Conservation (phyloP, 352 stramenopile species). For the Phytophthora pisi region DNA sequence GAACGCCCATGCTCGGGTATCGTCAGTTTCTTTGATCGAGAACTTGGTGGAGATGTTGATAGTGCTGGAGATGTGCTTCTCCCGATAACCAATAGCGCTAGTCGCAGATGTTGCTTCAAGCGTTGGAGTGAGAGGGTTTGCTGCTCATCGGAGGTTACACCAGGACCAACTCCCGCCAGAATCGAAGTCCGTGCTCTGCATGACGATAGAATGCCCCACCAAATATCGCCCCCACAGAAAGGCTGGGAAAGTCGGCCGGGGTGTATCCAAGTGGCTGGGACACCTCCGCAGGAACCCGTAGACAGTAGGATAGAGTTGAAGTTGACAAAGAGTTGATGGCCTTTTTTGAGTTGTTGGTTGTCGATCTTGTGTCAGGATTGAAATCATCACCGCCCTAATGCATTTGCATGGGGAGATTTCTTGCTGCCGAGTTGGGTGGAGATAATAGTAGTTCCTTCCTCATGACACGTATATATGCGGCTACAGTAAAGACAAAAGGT, state of each 20-base stretch:
- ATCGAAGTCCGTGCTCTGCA: background rate
- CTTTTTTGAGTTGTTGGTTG: background rate
- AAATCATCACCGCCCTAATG: background rate
- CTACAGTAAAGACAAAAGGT: slow-evolving; percentile 14
- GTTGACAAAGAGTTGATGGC: background rate
- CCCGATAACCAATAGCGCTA: background rate
- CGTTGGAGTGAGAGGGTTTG: slow-evolving; percentile 1
- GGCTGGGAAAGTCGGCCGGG: background rate
- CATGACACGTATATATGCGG: slow-evolving; percentile 30
- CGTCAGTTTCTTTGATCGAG: no score
- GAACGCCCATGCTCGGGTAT: no score
- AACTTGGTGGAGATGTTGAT: background rate
- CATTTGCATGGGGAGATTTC: slow-evolving; percentile 1
- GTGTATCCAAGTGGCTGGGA: background rate
- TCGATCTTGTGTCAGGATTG: background rate
- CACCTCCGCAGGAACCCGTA: background rate
- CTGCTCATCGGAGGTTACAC: slow-evolving; percentile 1
- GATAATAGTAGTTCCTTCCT: slow-evolving; percentile 20
- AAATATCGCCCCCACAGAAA: slow-evolving; percentile 6
- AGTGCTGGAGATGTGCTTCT: background rate
- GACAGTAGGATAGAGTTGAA: slow-evolving; percentile 10
- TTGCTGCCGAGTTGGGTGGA: slow-evolving; percentile 7
- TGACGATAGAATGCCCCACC: background rate
- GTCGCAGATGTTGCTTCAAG: background rate
- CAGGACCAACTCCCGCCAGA: slow-evolving; percentile 6